Evolutionary conservation across 495 filamentous ascomycete genomes (phyloP).

Genomic region (Hypoxylon cercidicola): DNA sequence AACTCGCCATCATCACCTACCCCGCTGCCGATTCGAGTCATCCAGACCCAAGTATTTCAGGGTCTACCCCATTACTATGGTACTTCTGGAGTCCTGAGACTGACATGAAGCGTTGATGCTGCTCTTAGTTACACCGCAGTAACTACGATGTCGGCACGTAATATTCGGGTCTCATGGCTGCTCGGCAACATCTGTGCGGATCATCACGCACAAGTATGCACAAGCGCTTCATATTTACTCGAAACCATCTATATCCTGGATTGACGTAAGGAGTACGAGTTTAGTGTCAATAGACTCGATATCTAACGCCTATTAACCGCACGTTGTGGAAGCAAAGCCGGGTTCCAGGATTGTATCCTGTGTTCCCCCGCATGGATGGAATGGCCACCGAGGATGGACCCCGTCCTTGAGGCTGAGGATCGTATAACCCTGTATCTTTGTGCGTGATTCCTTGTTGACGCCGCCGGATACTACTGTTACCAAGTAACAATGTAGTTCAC

Average conservation of each 20-base stretch:
- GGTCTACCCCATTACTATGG: slow-evolving; percentile 1
- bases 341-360: slow-evolving; percentile 11
- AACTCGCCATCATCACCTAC: slow-evolving; percentile 21
- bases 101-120: neutral
- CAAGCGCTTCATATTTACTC: slow-evolving; percentile 5
- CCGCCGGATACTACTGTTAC: slow-evolving; percentile 5
- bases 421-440: slow-evolving; percentile 15
- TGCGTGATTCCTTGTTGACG: slow-evolving; percentile 21
- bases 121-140: slow-evolving; percentile 7
- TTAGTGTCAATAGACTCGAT: neutral
- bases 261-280: slow-evolving; percentile 2
- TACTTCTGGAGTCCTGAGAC: slow-evolving; percentile 14
- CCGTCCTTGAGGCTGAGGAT: slow-evolving; percentile 35
- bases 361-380: slow-evolving; percentile 16
- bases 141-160: slow-evolving; percentile 17
- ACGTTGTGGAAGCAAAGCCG: neutral
- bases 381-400: slow-evolving; percentile 9
- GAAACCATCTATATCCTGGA: slow-evolving; percentile 10
- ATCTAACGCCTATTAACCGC: neutral
- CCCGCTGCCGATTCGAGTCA: slow-evolving; percentile 18
- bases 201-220: slow-evolving; percentile 1
- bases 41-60: slow-evolving; percentile 1
- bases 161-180: slow-evolving; percentile 9
- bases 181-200: slow-evolving; percentile 8
- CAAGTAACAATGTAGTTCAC: slow-evolving; percentile 5